A percentile compares a stretch with the other conserved stretches of the same genome.
Conservation (phyloP, 2,329 filamentous ascomycete genomes). For the Paraphaeosphaeria sporulosa region DNA sequence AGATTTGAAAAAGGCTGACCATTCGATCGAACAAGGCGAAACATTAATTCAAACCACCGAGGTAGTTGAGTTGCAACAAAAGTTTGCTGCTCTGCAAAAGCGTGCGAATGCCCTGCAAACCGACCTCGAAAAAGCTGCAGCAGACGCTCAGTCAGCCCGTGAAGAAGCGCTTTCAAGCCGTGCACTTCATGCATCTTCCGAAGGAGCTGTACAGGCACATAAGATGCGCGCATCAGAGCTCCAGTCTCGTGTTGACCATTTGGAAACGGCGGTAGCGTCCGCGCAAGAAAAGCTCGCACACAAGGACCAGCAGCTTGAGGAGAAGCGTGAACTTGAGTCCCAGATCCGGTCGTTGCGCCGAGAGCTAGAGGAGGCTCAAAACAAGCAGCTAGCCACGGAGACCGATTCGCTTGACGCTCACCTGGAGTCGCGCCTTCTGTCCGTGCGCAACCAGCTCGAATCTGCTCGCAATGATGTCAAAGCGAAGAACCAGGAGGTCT, state of each 20-base stretch:
- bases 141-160: slow-evolving; percentile 34
- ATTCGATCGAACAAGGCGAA: slow-evolving; percentile 3
- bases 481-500: slow-evolving; percentile 36
- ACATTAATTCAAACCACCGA: slow-evolving; percentile 18
- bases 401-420: slow-evolving; percentile 10
- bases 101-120: slow-evolving; percentile 35
- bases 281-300: slow-evolving; percentile 33
- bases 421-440: slow-evolving; percentile 24
- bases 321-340: slow-evolving; percentile 32
- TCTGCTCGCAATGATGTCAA: slow-evolving; percentile 25
- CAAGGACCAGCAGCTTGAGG: slow-evolving; percentile 37
- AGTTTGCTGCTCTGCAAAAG: slow-evolving; percentile 34
- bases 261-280: slow-evolving; percentile 37
- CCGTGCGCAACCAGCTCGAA: slow-evolving; percentile 33
- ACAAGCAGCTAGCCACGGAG: slow-evolving; percentile 17
- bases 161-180: slow-evolving; percentile 29
- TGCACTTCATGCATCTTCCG: slow-evolving; percentile 16
- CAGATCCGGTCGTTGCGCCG: slow-evolving; percentile 28
- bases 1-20: slow-evolving; percentile 13
- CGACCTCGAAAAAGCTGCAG: slow-evolving; percentile 35
- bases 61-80: slow-evolving; percentile 24
- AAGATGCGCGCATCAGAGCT: slow-evolving; percentile 28
- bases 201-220: slow-evolving; percentile 20
- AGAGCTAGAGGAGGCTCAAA: slow-evolving; percentile 25
- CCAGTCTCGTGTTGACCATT: slow-evolving; percentile 30